Evolutionary conservation across 352 stramenopile species (phyloP), one percentile per base, ranked within the genome.

Genomic region (Pythium biforme): DNA sequence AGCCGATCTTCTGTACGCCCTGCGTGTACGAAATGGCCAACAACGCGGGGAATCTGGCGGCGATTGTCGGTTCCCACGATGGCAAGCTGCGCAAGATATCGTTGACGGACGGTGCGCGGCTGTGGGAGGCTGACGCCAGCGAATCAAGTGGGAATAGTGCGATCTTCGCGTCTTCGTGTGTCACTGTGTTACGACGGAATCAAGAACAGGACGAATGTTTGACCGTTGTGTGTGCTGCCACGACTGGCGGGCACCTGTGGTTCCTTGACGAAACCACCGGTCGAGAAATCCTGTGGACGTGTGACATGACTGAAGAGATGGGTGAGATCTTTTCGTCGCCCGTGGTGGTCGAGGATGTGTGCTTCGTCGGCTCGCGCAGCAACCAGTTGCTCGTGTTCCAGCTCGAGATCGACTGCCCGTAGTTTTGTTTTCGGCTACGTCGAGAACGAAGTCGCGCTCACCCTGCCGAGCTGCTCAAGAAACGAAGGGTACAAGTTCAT

Each of bases 1-100:
- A 86, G 33, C 76, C 80, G 8, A 74, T 89, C 49, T 88, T 89
- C 55, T 84, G 76, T 55, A 84, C 77, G 2, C 80, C 77, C 19
- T 79, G 70, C 33, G 50, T 88, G 23, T 88, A 77, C 34, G 8
- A 11, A 7, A 27, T 29, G 9, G 5, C 45, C 4, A 34, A 6
- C 8, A 9, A 47, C 1, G 23, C 31, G 10, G 10, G 3, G 8
- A 25, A 1, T 3, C 19, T 12, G 12, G 71, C 23, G 0, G 45
- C 69, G 0, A 59, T 88, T 3, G 65, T 89, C 60, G 77, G 80
- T 2, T 89, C 77, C 45, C 78, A 89, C 29, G 80, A 88, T 37
- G 76, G 77, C 0, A 60, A 55, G 25, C 58, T 89, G 20, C 66
- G 75, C 37, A 85, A 82, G 48, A 62, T 83, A 9, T 29, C 70